Evolutionary conservation across 495 filamentous ascomycete species (phyloP).

Genomic region (Neurospora discreta): DNA sequence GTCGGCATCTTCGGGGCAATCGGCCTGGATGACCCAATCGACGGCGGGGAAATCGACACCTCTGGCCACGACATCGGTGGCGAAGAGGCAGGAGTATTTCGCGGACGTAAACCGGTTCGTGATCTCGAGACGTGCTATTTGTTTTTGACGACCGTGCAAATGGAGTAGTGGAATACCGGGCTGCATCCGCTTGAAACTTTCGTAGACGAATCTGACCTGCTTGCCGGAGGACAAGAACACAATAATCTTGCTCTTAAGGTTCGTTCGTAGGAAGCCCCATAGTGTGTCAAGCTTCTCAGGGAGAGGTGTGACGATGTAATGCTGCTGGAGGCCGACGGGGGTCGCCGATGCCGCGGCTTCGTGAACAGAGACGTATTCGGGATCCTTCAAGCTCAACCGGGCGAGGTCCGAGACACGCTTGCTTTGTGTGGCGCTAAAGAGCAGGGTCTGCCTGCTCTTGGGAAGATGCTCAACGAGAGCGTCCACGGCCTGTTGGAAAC

Average conservation of each 20-base stretch:
- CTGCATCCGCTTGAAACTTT: slow-evolving; percentile 85
- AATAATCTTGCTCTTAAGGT: slow-evolving; percentile 83
- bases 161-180: slow-evolving; percentile 93
- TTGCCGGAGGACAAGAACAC: slow-evolving; percentile 93
- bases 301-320: slow-evolving; percentile 77
- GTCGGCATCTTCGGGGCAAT: slow-evolving; percentile 91
- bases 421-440: slow-evolving; percentile 95
- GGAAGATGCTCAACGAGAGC: slow-evolving; percentile 91
- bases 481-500: slow-evolving; percentile 84
- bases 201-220: slow-evolving; percentile 90
- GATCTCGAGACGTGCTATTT: slow-evolving; percentile 74
- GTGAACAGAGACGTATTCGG: slow-evolving; percentile 91
- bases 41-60: slow-evolving; percentile 94
- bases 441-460: slow-evolving; percentile 73
- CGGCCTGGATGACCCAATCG: slow-evolving; percentile 93
- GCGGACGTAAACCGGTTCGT: slow-evolving; percentile 68
- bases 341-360: slow-evolving; percentile 74
- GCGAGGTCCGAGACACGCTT: slow-evolving; percentile 89
- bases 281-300: slow-evolving; percentile 82
- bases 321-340: slow-evolving; percentile 73
- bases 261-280: slow-evolving; percentile 81
- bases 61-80: slow-evolving; percentile 87
- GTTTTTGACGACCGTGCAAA: slow-evolving; percentile 90
- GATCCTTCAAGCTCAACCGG: slow-evolving; percentile 73
- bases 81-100: slow-evolving; percentile 78